These are phyloP conservation scores for Didymella segeticola DNA, from an alignment of 2,329 filamentous ascomycete genomes.

Conservation along the genomic window DNA sequence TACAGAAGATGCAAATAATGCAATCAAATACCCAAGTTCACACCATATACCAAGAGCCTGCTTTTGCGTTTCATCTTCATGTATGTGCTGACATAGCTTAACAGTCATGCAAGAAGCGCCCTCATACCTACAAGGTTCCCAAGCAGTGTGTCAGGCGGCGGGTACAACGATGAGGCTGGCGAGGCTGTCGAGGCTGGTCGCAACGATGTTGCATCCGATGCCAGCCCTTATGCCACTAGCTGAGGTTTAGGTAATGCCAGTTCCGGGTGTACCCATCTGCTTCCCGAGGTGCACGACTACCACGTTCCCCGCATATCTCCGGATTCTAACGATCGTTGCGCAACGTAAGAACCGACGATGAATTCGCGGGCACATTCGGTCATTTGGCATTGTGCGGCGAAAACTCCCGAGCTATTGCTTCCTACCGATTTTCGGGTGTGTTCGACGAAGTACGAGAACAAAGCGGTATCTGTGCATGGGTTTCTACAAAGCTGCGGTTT, in stretches of 20 bases:
- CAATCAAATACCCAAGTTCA: slow-evolving; percentile 17
- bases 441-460: not conserved
- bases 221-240: not conserved
- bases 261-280: slow-evolving; percentile 6
- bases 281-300: not conserved
- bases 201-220: not conserved
- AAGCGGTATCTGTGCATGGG: not conserved
- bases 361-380: not conserved
- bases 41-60: not conserved
- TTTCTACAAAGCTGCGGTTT: too few relatives aligned
- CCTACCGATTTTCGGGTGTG: not conserved
- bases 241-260: not conserved
- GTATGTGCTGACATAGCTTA: not conserved
- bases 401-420: not conserved
- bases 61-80: not conserved
- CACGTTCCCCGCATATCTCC: not conserved
- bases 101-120: not conserved
- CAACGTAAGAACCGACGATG: not conserved
- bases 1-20: slow-evolving; percentile 22
- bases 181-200: not conserved
- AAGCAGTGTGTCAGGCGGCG: not conserved
- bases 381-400: not conserved
- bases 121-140: not conserved
- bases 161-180: not conserved
- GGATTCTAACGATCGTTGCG: not conserved